These are phyloP conservation scores for Kwoniella botswanensis DNA, from an alignment of 768 basidiomycete species.

Conservation along the genomic window DNA sequence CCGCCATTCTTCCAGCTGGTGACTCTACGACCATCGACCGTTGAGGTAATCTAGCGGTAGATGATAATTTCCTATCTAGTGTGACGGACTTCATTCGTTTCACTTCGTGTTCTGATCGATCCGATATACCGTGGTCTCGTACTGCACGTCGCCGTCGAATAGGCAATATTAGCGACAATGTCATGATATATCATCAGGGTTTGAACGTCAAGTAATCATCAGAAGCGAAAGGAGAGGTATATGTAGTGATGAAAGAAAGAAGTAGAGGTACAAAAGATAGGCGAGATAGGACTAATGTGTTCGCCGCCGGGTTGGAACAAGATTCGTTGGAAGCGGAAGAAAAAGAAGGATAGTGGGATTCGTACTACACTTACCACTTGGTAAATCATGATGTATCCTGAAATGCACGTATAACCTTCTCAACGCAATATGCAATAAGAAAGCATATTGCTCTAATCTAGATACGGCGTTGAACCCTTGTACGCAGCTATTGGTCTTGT, in stretches of 20 bases:
- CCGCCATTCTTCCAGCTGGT: constrained; percentile 83
- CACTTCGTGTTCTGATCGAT: constrained; percentile 65
- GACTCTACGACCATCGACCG: constrained; percentile 95
- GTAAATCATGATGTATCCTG: constrained; percentile 46
- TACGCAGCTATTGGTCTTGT: constrained; percentile 70
- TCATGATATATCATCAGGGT: background rate
- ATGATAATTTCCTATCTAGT: constrained; percentile 91
- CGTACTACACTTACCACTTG: constrained; percentile 38
- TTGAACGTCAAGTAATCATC: background rate
- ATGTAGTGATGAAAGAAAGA: constrained; percentile 51
- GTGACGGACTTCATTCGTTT: constrained; percentile 94
- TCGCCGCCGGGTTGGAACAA: background rate
- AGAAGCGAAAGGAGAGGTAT: background rate
- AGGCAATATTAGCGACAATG: background rate
- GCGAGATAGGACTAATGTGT: background rate
- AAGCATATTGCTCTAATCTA: constrained; percentile 95
- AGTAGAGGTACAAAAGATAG: constrained; percentile 47
- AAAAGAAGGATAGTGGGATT: background rate
- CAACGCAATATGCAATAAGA: constrained; percentile 92
- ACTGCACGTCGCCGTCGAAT: constrained; percentile 4
- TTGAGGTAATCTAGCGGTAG: constrained; percentile 87
- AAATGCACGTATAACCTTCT: constrained; percentile 78
- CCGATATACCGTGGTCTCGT: constrained; percentile 22
- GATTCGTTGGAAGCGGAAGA: background rate
- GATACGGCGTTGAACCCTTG: constrained; percentile 88